A percentile compares a stretch with the other conserved stretches of the same genome.
Evolutionary conservation across 2,329 filamentous ascomycete species (phyloP).

Genomic region (Penicillium sp.): DNA sequence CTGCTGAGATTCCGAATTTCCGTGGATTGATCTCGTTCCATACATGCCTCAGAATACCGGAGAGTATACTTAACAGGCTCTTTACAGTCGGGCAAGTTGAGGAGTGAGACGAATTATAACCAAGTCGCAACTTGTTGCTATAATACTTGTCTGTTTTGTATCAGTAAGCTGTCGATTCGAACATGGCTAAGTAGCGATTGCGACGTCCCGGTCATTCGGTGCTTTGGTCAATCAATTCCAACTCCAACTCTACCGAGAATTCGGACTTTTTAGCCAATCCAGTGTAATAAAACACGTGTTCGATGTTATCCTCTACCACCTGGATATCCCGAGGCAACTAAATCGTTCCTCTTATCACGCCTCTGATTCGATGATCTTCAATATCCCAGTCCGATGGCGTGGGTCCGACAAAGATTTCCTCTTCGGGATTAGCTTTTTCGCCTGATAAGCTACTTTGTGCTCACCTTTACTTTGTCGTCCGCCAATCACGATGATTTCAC

Average conservation of each 20-base stretch:
- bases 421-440: conserved; percentile 15
- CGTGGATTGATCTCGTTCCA: not conserved
- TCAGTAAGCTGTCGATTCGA: too few relatives aligned
- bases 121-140: too few relatives aligned
- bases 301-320: not conserved
- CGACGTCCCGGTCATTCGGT: not conserved
- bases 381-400: conserved; percentile 1
- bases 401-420: conserved; percentile 26
- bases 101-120: too few relatives aligned
- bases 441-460: conserved; percentile 5
- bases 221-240: not conserved
- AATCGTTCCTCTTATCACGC: not conserved
- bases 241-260: not conserved
- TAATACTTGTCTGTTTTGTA: too few relatives aligned
- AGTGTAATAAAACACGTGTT: not conserved
- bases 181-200: too few relatives aligned
- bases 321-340: too few relatives aligned
- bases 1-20: not conserved
- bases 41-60: too few relatives aligned
- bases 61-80: too few relatives aligned
- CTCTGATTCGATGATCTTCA: not conserved
- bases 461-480: not conserved
- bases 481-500: not conserved
- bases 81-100: too few relatives aligned
- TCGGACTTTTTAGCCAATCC: not conserved